Conservation (phyloP, 805 yeast genomes). For the Metschnikowia cerradonensis region DNA sequence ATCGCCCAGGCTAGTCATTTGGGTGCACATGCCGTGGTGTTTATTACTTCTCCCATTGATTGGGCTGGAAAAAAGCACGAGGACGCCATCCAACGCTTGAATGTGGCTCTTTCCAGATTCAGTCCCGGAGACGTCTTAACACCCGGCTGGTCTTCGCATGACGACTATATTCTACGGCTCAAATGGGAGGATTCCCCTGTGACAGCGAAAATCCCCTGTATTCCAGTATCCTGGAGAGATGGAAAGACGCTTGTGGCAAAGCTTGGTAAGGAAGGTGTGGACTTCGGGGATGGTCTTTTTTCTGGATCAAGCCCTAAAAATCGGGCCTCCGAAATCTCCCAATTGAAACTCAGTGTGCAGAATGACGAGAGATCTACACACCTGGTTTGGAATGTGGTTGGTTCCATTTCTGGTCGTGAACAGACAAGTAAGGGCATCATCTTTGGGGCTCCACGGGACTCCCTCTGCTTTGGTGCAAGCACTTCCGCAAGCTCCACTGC, state of each 20-base stretch:
- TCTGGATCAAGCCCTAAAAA: conserved; percentile 21
- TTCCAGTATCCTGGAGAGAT: conserved; percentile 76
- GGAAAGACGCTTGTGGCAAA: conserved; percentile 38
- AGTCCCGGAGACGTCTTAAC: conserved; percentile 76
- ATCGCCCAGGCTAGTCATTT: conserved; percentile 46
- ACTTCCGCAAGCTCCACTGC: conserved; percentile 74
- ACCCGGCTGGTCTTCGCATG: conserved; percentile 66
- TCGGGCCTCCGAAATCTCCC: conserved; percentile 10
- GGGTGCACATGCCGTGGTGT: conserved; percentile 65
- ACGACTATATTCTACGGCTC: conserved; percentile 35
- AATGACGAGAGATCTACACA: conserved; percentile 53
- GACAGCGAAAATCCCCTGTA: conserved; percentile 68
- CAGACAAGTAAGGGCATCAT: conserved; percentile 69
- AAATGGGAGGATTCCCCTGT: conserved; percentile 45
- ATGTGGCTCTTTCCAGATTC: conserved; percentile 55
- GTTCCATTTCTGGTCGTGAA: conserved; percentile 75
- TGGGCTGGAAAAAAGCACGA: conserved; percentile 21
- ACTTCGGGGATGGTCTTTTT: conserved; percentile 25
- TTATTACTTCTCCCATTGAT: conserved; percentile 41
- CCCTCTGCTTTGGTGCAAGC: conserved; percentile 70
- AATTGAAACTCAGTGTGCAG: conserved; percentile 25
- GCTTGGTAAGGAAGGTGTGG: conserved; percentile 26
- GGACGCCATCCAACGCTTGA: conserved; percentile 48
- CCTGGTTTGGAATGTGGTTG: conserved; percentile 73
- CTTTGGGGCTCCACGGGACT: conserved; percentile 80